Conservation (phyloP, 2,329 filamentous ascomycete species). For the Verruconis gallopava region DNA sequence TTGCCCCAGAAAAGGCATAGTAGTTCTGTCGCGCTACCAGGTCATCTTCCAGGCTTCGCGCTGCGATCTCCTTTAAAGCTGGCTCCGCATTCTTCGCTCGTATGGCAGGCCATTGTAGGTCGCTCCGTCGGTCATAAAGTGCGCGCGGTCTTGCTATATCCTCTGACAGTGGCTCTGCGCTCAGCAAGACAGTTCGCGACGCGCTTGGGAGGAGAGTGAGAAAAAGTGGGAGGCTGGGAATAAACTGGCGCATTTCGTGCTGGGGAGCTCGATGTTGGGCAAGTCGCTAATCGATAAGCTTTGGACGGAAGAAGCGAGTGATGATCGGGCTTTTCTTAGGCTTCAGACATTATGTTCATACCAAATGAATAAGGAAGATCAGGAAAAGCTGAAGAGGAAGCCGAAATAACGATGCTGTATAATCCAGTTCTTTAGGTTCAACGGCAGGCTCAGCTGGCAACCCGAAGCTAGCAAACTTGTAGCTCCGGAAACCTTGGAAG, state of each 20-base stretch:
- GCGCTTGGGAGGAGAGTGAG: not conserved
- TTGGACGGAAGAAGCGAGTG: too few species aligned
- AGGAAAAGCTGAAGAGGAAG: too few species aligned
- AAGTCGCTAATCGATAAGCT: too few species aligned
- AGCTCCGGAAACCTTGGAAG: not conserved
- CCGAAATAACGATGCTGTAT: too few species aligned
- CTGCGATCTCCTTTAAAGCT: not conserved
- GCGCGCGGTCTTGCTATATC: not conserved
- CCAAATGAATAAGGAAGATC: too few species aligned
- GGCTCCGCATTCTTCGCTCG: not conserved
- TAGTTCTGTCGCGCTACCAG: constrained; percentile 13
- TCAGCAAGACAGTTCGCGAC: too few species aligned
- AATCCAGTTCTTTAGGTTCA: too few species aligned
- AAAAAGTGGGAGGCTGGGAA: constrained; percentile 8
- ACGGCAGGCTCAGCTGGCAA: not conserved
- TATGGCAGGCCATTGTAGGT: not conserved
- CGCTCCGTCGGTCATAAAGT: not conserved
- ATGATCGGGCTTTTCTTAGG: too few species aligned
- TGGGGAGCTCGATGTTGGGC: not conserved
- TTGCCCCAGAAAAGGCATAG: constrained; percentile 26
- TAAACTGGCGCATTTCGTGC: not conserved
- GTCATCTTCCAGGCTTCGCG: not conserved
- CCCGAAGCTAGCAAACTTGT: not conserved
- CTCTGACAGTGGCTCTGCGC: not conserved
- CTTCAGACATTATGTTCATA: too few species aligned